These are phyloP conservation scores for Amaranthus cruentus DNA, from an alignment of 148 eudicot species.

Conservation along the genomic window DNA sequence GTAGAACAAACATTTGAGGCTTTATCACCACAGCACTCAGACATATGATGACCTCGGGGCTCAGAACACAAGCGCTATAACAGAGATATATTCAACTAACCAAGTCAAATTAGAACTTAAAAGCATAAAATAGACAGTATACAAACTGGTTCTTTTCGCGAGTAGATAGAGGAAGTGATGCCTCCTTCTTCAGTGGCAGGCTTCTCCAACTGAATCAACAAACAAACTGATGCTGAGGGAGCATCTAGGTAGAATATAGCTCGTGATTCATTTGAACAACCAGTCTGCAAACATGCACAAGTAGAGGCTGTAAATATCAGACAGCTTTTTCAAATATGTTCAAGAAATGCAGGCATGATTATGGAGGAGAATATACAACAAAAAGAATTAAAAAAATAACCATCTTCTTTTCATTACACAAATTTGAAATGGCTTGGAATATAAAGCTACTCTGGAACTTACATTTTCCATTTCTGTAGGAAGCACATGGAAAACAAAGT, in stretches of 20 bases:
- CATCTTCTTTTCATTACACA: neutral
- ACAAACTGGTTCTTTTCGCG: constrained; percentile 91
- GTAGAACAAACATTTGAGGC: neutral
- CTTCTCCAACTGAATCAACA: constrained; percentile 92
- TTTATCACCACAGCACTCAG: neutral
- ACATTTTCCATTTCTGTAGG: constrained; percentile 74
- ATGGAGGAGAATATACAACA: neutral
- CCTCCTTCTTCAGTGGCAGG: constrained; percentile 98
- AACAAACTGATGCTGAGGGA: constrained; percentile 92
- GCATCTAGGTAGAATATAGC: constrained; percentile 88
- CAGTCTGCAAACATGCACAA: constrained; percentile 41
- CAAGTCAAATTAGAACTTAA: constrained; percentile 1
- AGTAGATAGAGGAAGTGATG: constrained; percentile 87
- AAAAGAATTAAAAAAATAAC: neutral
- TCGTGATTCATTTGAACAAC: constrained; percentile 61
- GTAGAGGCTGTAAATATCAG: neutral
- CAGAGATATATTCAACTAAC: neutral
- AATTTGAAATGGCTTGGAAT: neutral
- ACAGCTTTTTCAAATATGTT: neutral
- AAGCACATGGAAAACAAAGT: constrained; percentile 61
- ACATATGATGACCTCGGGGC: neutral
- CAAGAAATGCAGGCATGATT: constrained; percentile 8
- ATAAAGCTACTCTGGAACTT: constrained; percentile 28
- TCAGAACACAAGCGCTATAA: neutral
- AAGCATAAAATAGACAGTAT: constrained; percentile 7